Percentiles rank a stretch among this genome's conserved stretches.
phyloP scores from a whole-genome alignment of 169 alveolate species.

The Theileria orientalis region DNA sequence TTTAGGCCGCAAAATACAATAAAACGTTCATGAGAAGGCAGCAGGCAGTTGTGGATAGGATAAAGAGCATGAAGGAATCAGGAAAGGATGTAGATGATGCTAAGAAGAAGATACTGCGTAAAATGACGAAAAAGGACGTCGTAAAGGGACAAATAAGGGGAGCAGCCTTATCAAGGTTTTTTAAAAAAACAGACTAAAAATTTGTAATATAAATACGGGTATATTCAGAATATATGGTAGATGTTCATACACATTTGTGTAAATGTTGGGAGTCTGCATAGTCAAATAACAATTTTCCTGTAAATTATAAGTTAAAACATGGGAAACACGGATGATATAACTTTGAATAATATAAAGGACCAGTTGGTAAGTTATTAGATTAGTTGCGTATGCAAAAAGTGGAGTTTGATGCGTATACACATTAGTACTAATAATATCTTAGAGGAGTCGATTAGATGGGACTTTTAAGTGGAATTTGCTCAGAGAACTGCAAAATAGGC shows the following conservation, averaged over 20 bases:
- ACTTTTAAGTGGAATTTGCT: slow-evolving; percentile 41
- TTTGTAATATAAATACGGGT: not conserved
- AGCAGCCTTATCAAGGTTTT: slow-evolving; percentile 59
- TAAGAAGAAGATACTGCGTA: slow-evolving; percentile 28
- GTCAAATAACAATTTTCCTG: not conserved
- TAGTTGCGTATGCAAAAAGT: not conserved
- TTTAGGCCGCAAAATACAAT: slow-evolving; percentile 42
- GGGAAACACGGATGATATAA: slow-evolving; percentile 34
- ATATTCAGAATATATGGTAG: not conserved
- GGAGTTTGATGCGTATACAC: not conserved
- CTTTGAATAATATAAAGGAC: slow-evolving; percentile 27
- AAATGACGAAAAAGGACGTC: slow-evolving; percentile 27
- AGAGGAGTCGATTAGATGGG: slow-evolving; percentile 25
- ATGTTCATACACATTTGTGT: not conserved
- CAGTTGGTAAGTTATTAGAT: slow-evolving; percentile 28
- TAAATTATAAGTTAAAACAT: not conserved
- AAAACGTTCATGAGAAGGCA: slow-evolving; percentile 59
- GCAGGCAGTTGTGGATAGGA: slow-evolving; percentile 58
- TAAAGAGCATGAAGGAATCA: slow-evolving; percentile 26
- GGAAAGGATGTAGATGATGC: slow-evolving; percentile 26
- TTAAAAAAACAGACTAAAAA: slow-evolving; percentile 1
- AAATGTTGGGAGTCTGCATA: not conserved
- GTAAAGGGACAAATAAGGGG: slow-evolving; percentile 56
- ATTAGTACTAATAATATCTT: slow-evolving; percentile 3
- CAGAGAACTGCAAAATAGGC: slow-evolving; percentile 23